Base-by-base conservation (phyloP, 2,329 filamentous ascomycete species). In the Colletotrichum higginsianum region DNA sequence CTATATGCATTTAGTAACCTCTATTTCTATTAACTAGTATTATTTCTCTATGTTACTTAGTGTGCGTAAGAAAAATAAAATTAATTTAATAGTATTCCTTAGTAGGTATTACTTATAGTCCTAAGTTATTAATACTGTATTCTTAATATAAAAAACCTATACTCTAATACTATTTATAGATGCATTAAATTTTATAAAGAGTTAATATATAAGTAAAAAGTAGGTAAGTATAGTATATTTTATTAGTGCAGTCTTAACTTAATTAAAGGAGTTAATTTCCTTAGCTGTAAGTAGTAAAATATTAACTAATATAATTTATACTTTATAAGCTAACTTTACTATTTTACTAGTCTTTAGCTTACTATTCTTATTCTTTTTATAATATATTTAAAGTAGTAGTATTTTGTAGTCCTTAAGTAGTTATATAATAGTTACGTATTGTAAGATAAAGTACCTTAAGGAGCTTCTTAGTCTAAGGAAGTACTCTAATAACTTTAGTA, bases 41-140 rank as follows among this genome's bases (percentile, higher is more conserved):
- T 11, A 4, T 23, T 30, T 30, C 2, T 52, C 16, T 7, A 8
- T 2, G 0, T 52, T 30, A 30, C 23, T 52, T 9, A 52, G 49
- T 16, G 8, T 30, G 0, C 18, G 9, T 52, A 30, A 52, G 3
- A 52, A 1, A 18, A 52, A 52, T 2, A 3, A 13, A 6, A 52
- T 52, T 16, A 16, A 23, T 11, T 52, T 30, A 18, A 52, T 52
- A 52, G 49, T 1, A 3, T 52, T 52, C 6, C 16, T 16, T 52
- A 30, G 13, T 2, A 4, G 23, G 23, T 52, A 52, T 9, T 16
- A 8, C 4, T 52, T 30, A 1, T 30, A 16, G 6, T 52, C 13
- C 12, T 52, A 52, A 0, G 13, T 52, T 2, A 5, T 18, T 8
- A 52, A 0, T 8, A 1, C 16, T 16, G 2, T 2, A 0, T 52